Evolutionary conservation across 495 filamentous ascomycete genomes (phyloP).

Genomic region (Xylaria castorea): DNA sequence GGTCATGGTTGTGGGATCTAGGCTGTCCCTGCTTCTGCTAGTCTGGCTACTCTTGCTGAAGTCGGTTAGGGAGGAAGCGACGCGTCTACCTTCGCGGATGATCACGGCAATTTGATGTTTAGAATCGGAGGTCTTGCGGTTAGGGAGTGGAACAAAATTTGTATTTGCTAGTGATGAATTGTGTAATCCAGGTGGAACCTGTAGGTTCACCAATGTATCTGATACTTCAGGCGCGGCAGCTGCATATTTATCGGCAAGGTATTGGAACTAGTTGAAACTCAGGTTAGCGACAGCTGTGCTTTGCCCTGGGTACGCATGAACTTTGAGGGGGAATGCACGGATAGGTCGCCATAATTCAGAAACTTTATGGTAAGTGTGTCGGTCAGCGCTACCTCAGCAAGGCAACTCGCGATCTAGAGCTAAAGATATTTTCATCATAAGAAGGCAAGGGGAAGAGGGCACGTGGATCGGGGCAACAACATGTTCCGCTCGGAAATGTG

Average conservation of each 20-base stretch:
- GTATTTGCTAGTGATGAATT: constrained; percentile 50
- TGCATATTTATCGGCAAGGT: constrained; percentile 64
- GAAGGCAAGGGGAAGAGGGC: constrained; percentile 26
- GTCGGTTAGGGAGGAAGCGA: constrained; percentile 50
- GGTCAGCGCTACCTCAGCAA: constrained; percentile 54
- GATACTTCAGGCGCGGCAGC: constrained; percentile 58
- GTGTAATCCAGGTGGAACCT: constrained; percentile 59
- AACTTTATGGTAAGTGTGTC: constrained; percentile 52
- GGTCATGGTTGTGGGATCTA: constrained; percentile 52
- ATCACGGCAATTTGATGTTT: constrained; percentile 61
- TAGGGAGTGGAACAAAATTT: constrained; percentile 59
- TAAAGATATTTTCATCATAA: constrained; percentile 67
- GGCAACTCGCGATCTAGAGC: constrained; percentile 76
- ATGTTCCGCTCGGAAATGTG: neutral
- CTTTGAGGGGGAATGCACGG: neutral
- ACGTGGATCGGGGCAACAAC: constrained; percentile 2
- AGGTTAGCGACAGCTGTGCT: constrained; percentile 27
- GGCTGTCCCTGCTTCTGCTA: constrained; percentile 47
- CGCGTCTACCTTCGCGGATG: constrained; percentile 61
- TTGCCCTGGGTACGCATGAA: neutral
- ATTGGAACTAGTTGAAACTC: constrained; percentile 52
- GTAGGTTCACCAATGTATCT: constrained; percentile 60
- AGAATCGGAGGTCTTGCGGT: constrained; percentile 46
- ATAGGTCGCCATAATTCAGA: constrained; percentile 37
- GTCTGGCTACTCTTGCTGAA: constrained; percentile 47